Base-by-base conservation (phyloP, 306 rosid species). In the Inga oerstediana region DNA sequence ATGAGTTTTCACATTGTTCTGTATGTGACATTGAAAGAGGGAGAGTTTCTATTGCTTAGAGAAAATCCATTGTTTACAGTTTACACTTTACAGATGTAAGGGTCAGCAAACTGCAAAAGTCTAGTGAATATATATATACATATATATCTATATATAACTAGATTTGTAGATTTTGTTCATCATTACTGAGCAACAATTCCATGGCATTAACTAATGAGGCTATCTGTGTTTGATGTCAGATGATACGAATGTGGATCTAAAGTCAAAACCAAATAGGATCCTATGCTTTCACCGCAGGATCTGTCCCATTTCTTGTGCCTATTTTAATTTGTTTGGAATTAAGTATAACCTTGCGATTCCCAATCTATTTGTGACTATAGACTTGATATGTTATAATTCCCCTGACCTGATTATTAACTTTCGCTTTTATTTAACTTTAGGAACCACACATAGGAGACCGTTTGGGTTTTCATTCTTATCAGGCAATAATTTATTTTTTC, bases 391-490 rank as follows among this genome's bases (percentile, higher is more conserved):
- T 74, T 74, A 5, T 74, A 37, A 32, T 51, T 74, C 72, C 61
- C 34, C 34, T 32, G 34, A 32, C 45, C 41, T 69, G 46, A 35
- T 59, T 70, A 46, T 59, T 34, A 59, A 56, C 49, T 76, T 41
- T 15, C 62, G 10, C 71, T 35, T n/a, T 32, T 64, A 64, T 73
- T 77, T 67, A 27, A 46, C 46, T 79, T 27, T 65, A 45, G 8
- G 62, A 44, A 76, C 71, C 56, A 19, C 43, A 27, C 15, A 11
- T 14, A 54, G 70, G 30, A 19, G 19, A 48, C 59, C 43, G 32
- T 70, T 68, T 86, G 34, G 17, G 67, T 52, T 79, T 82, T 67
- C 20, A 45, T 48, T 84, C 58, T 74, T 43, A 35, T 22, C 73
- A 54, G 56, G 37, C 22, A 74, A 61, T 35, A 44, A 0, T n/a